phyloP scores from a whole-genome alignment of 305 asterid species.

The Plantago rigida region DNA sequence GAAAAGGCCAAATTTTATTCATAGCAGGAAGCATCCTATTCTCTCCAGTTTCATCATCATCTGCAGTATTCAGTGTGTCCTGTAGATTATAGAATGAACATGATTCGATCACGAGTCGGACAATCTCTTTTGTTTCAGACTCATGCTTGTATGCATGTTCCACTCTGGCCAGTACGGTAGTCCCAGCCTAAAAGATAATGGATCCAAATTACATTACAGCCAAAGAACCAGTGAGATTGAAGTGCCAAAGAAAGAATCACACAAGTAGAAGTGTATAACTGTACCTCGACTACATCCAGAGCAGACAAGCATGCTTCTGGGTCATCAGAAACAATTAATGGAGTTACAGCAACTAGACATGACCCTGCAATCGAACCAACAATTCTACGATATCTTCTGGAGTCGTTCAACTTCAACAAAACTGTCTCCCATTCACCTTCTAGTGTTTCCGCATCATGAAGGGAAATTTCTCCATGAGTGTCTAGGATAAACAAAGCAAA shows the following conservation, averaged over 20 bases:
- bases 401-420: slow-evolving; percentile 57
- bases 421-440: slow-evolving; percentile 64
- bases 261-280: slow-evolving; percentile 4
- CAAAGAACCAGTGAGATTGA: background rate
- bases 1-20: slow-evolving; percentile 89
- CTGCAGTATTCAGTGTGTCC: slow-evolving; percentile 53
- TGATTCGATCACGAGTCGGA: slow-evolving; percentile 41
- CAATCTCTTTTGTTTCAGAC: slow-evolving; percentile 56
- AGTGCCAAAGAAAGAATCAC: too few relatives aligned
- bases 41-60: slow-evolving; percentile 66
- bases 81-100: slow-evolving; percentile 48
- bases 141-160: slow-evolving; percentile 82
- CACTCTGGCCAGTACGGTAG: slow-evolving; percentile 56
- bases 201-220: slow-evolving; percentile 9
- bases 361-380: slow-evolving; percentile 85
- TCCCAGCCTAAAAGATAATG: slow-evolving; percentile 53
- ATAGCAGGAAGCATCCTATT: slow-evolving; percentile 84
- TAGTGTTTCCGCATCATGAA: slow-evolving; percentile 30
- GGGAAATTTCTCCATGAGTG: slow-evolving; percentile 22
- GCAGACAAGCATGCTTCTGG: slow-evolving; percentile 66
- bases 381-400: slow-evolving; percentile 58
- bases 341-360: slow-evolving; percentile 68
- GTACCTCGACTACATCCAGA: slow-evolving; percentile 67
- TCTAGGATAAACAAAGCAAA: slow-evolving; percentile 26
- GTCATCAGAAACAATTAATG: slow-evolving; percentile 67